phyloP scores from a whole-genome alignment of 192 early-diverging fungal genomes.

The Lobulomyces angularis region DNA sequence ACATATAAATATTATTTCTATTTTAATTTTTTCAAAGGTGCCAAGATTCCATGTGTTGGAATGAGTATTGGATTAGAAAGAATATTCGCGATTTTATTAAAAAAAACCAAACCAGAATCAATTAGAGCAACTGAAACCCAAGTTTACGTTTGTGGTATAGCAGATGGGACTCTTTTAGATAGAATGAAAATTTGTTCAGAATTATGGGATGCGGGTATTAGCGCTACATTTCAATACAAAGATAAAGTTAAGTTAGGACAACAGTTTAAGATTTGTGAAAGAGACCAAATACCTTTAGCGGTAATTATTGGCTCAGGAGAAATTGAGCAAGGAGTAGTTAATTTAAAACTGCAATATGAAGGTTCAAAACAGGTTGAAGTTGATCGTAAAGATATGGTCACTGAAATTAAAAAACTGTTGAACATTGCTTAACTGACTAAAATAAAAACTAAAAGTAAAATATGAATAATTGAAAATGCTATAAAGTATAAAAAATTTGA shows the following conservation, averaged over 20 bases:
- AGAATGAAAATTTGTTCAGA: constrained; percentile 75
- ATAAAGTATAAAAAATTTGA: too few relatives aligned
- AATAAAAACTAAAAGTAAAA: too few relatives aligned
- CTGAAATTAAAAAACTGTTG: too few relatives aligned
- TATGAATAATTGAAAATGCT: too few relatives aligned
- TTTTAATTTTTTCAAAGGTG: too few relatives aligned
- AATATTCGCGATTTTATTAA: constrained; percentile 68
- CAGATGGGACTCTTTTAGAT: constrained; percentile 72
- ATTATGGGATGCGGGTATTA: constrained; percentile 86
- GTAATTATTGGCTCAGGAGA: constrained; percentile 81
- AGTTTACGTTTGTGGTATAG: constrained; percentile 75
- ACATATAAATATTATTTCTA: too few relatives aligned
- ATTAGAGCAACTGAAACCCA: constrained; percentile 67
- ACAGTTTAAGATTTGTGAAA: constrained; percentile 72
- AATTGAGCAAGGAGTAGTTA: constrained; percentile 63
- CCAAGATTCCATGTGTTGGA: constrained; percentile 92
- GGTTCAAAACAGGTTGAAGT: too few relatives aligned
- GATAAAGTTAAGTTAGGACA: constrained; percentile 66
- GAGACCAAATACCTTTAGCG: constrained; percentile 76
- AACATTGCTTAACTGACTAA: too few relatives aligned
- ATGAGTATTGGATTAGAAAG: constrained; percentile 93
- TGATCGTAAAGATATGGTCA: too few relatives aligned
- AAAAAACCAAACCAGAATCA: constrained; percentile 33
- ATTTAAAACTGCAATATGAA: too few relatives aligned
- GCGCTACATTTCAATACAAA: constrained; percentile 87